A percentile compares a stretch with the other conserved stretches of the same genome.
Evolutionary conservation across 2,329 filamentous ascomycete genomes (phyloP).

Genomic region (Orbilia oligospora): DNA sequence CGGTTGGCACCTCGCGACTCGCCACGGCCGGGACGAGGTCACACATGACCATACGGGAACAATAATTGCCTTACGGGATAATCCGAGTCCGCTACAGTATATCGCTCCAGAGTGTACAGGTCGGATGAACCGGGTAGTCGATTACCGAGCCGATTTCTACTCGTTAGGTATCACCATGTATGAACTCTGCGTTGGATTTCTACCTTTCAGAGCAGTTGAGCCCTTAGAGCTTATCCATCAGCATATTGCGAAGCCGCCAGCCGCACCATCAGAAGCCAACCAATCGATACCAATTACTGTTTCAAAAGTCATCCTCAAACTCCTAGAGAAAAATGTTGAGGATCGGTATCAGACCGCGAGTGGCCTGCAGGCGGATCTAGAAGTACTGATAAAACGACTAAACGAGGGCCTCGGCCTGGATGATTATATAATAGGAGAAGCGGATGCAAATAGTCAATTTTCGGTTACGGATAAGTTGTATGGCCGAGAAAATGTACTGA

Average conservation of each 20-base stretch:
- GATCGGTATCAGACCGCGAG: slow-evolving; percentile 64
- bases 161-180: slow-evolving; percentile 64
- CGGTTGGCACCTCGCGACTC: slow-evolving; percentile 64
- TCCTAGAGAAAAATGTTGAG: slow-evolving; percentile 64
- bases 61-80: slow-evolving; percentile 63
- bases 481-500: slow-evolving; percentile 62
- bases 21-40: slow-evolving; percentile 64
- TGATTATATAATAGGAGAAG: slow-evolving; percentile 63
- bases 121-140: slow-evolving; percentile 64
- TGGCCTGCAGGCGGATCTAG: slow-evolving; percentile 63
- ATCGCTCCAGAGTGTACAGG: slow-evolving; percentile 65
- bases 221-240: slow-evolving; percentile 64
- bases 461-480: slow-evolving; percentile 63
- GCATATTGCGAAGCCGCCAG: slow-evolving; percentile 64
- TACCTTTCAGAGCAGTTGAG: slow-evolving; percentile 63
- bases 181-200: slow-evolving; percentile 64
- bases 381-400: slow-evolving; percentile 62
- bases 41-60: slow-evolving; percentile 61
- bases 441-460: slow-evolving; percentile 64
- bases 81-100: slow-evolving; percentile 64
- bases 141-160: slow-evolving; percentile 64
- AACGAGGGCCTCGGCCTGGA: slow-evolving; percentile 62
- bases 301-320: slow-evolving; percentile 63
- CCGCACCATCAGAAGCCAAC: slow-evolving; percentile 64
- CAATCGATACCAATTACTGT: slow-evolving; percentile 63